Conservation (phyloP, 768 basidiomycete genomes). For the Cystobasidium ongulense region DNA sequence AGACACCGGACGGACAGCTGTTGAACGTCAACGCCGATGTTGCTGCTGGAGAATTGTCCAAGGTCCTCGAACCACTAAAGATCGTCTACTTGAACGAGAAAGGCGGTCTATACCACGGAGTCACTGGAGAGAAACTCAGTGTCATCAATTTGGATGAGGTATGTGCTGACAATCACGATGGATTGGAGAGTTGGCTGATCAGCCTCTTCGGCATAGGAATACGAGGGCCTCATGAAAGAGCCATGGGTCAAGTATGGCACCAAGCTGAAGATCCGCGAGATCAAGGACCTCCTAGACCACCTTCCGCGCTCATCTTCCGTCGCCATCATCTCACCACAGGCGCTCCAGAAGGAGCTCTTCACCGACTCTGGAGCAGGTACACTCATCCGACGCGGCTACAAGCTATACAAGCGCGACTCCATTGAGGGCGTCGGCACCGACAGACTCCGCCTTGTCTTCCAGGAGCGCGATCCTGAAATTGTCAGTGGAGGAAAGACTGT, state of each 20-base stretch:
- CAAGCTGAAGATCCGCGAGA: constrained; percentile 96
- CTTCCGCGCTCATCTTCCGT: constrained; percentile 97
- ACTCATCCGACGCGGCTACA: constrained; percentile 95
- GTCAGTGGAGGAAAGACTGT: constrained; percentile 72
- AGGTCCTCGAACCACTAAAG: constrained; percentile 96
- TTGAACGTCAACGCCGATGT: constrained; percentile 98
- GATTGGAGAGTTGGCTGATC: neutral
- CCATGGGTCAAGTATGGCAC: constrained; percentile 99
- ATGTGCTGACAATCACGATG: constrained; percentile 34
- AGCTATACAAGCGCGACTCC: constrained; percentile 78
- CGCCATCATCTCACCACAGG: constrained; percentile 86
- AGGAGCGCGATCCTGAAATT: constrained; percentile 91
- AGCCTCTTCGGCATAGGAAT: constrained; percentile 56
- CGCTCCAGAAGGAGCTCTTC: constrained; percentile 94
- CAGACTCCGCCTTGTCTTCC: constrained; percentile 85
- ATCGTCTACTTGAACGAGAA: constrained; percentile 98
- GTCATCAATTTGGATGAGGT: constrained; percentile 97
- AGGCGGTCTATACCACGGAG: constrained; percentile 94
- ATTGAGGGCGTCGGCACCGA: constrained; percentile 82
- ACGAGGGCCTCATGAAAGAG: constrained; percentile 91
- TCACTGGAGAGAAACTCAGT: constrained; percentile 89
- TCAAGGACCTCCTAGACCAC: constrained; percentile 96
- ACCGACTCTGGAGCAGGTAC: constrained; percentile 97
- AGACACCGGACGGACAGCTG: constrained; percentile 92
- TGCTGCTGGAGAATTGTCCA: constrained; percentile 92